phyloP scores from a whole-genome alignment of 2,329 filamentous ascomycete species.

The Blastomyces gilchristii region DNA sequence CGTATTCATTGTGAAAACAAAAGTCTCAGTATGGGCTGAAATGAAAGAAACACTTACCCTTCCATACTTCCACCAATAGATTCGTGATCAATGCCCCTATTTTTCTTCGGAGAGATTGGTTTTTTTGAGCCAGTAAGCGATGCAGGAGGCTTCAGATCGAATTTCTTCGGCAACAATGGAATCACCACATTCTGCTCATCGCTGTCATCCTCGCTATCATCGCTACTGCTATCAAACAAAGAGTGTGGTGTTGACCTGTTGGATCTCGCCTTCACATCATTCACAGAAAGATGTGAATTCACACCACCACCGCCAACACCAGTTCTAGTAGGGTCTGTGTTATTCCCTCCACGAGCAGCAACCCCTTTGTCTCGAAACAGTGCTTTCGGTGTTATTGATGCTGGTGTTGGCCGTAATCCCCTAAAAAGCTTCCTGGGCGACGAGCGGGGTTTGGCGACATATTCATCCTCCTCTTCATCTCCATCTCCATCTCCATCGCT shows the following conservation, averaged over 20 bases:
- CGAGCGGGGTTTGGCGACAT: conserved; percentile 16
- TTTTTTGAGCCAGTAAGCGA: background rate
- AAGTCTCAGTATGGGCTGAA: background rate
- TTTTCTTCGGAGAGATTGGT: conserved; percentile 8
- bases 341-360: background rate
- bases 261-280: background rate
- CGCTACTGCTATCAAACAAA: background rate
- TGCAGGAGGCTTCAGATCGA: background rate
- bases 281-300: background rate
- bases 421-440: conserved; percentile 27
- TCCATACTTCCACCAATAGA: background rate
- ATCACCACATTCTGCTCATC: background rate
- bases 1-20: background rate
- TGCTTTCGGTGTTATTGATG: conserved; percentile 17
- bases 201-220: background rate
- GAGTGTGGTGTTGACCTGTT: background rate
- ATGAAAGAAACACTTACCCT: background rate
- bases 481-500: conserved; percentile 15
- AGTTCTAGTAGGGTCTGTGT: background rate
- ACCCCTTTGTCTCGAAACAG: background rate
- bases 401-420: conserved; percentile 22
- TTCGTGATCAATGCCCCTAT: background rate
- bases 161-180: background rate
- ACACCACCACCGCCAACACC: background rate
- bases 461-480: conserved; percentile 21